Conservation (phyloP, 148 eudicot genomes). For the Nepenthes mirabilis region DNA sequence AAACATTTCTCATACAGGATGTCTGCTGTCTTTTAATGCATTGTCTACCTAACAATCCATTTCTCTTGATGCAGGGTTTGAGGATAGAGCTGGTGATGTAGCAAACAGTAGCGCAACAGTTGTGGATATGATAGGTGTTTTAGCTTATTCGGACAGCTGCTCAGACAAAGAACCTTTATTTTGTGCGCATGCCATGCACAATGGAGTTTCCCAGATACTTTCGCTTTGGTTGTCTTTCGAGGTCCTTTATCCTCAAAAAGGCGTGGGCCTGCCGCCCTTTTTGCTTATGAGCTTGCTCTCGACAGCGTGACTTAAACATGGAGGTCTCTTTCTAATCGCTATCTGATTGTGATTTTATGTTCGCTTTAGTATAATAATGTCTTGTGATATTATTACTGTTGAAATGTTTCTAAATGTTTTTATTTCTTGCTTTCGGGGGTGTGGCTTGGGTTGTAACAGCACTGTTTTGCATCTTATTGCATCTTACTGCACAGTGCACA, state of each 20-base stretch:
- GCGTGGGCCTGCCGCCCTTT: neutral
- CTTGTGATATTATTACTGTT: neutral
- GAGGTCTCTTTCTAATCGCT: neutral
- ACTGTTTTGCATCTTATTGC: slow-evolving; percentile 1
- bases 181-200: neutral
- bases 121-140: too few relatives aligned
- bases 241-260: neutral
- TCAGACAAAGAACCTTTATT: too few relatives aligned
- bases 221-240: neutral
- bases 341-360: too few relatives aligned
- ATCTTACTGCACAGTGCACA: neutral
- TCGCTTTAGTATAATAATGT: neutral
- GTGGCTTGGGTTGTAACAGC: slow-evolving; percentile 1
- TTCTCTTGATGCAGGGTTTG: too few relatives aligned
- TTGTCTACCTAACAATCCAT: too few relatives aligned
- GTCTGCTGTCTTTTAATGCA: too few relatives aligned
- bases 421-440: neutral
- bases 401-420: neutral
- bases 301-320: neutral
- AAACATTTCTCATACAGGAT: too few relatives aligned
- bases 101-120: too few relatives aligned
- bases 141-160: too few relatives aligned
- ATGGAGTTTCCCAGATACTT: neutral
- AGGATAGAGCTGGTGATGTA: too few relatives aligned
- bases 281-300: neutral